Conservation (phyloP, 495 filamentous ascomycete genomes). For the Pyronema omphalodes region DNA sequence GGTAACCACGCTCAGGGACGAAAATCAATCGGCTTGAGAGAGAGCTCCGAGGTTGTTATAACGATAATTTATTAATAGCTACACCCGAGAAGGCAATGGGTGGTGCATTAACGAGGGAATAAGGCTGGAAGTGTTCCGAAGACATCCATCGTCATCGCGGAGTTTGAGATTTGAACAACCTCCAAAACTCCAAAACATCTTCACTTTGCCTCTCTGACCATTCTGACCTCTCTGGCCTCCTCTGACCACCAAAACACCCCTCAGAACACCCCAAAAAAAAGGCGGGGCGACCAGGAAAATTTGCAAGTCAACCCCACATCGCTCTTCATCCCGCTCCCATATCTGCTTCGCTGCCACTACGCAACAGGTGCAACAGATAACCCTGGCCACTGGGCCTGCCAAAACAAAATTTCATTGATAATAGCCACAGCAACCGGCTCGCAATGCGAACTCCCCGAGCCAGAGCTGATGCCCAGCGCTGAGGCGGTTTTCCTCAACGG, state of each 20-base stretch:
- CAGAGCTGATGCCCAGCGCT: too few species aligned
- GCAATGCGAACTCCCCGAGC: too few species aligned
- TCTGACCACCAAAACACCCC: background rate
- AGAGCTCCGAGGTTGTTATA: background rate
- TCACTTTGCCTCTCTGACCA: too few species aligned
- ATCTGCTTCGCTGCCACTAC: background rate
- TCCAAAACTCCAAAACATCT: background rate
- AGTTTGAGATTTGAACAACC: too few species aligned
- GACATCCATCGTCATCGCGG: too few species aligned
- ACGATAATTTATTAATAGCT: background rate
- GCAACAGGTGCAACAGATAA: background rate
- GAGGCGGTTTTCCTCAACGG: too few species aligned
- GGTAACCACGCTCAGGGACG: background rate
- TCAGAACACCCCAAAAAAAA: too few species aligned
- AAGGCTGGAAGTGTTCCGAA: too few species aligned
- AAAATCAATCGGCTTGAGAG: background rate
- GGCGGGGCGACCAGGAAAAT: background rate
- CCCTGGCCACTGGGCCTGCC: background rate
- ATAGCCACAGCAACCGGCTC: background rate
- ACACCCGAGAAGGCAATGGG: background rate
- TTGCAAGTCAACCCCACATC: background rate
- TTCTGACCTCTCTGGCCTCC: background rate
- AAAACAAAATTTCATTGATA: conserved; percentile 6
- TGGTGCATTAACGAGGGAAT: background rate
- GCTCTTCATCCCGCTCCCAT: background rate